Percentiles rank a stretch among this genome's conserved stretches.
Conservation (phyloP, 2,329 filamentous ascomycete genomes). For the Acrocalymma vagum region DNA sequence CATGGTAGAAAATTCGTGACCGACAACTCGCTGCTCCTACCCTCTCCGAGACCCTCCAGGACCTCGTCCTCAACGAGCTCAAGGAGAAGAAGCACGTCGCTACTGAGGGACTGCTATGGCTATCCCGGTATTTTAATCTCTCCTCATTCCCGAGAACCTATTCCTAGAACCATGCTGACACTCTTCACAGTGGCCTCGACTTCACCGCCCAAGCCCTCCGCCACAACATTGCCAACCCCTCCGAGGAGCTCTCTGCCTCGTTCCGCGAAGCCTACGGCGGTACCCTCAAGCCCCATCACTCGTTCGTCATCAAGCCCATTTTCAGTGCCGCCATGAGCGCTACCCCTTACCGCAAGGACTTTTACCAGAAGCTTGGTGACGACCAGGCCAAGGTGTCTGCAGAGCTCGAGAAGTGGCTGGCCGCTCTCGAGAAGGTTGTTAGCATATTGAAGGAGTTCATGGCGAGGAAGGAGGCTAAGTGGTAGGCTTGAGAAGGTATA, state of each 20-base stretch:
- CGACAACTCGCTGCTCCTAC: slow-evolving; percentile 79
- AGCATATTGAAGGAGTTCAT: slow-evolving; percentile 74
- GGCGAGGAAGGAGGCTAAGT: slow-evolving; percentile 42
- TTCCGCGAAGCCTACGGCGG: slow-evolving; percentile 86
- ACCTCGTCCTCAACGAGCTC: slow-evolving; percentile 85
- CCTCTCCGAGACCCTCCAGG: slow-evolving; percentile 85
- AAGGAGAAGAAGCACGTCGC: slow-evolving; percentile 89
- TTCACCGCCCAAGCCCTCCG: slow-evolving; percentile 89
- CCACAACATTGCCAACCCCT: slow-evolving; percentile 73
- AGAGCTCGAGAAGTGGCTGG: slow-evolving; percentile 76
- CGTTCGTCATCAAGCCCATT: slow-evolving; percentile 86
- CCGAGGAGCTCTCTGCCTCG: slow-evolving; percentile 81
- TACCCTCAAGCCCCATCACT: slow-evolving; percentile 93
- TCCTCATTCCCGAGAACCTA: slow-evolving; percentile 11
- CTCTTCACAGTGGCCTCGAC: slow-evolving; percentile 76
- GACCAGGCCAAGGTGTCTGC: slow-evolving; percentile 68
- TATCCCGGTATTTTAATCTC: slow-evolving; percentile 73
- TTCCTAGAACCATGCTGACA: slow-evolving; percentile 8
- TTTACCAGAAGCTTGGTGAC: slow-evolving; percentile 85
- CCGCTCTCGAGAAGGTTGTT: slow-evolving; percentile 79
- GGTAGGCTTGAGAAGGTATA: slow-evolving; percentile 26
- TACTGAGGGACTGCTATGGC: slow-evolving; percentile 90
- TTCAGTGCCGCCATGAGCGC: slow-evolving; percentile 94
- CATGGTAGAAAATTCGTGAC: slow-evolving; percentile 81
- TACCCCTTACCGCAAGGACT: slow-evolving; percentile 91